Evolutionary conservation across 805 yeast species (phyloP).

Genomic region (Candida succiphila): DNA sequence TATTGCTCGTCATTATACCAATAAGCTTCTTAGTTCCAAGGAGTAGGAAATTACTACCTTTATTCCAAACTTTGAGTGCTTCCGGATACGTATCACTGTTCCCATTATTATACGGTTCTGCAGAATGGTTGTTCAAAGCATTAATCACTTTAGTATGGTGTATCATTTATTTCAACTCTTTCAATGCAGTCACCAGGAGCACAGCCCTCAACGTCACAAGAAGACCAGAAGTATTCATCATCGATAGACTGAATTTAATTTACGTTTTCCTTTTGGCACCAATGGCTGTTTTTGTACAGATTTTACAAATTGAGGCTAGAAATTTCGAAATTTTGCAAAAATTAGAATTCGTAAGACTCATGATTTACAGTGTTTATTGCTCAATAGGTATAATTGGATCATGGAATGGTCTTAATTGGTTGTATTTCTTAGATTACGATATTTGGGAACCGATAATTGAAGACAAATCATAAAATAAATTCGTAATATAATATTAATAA

Average conservation of each 20-base stretch:
- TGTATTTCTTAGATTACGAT: constrained; percentile 74
- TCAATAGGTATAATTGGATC: constrained; percentile 74
- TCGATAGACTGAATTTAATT: constrained; percentile 60
- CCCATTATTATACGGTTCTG: constrained; percentile 74
- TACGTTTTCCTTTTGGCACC: constrained; percentile 64
- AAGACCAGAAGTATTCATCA: constrained; percentile 42
- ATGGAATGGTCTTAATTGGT: constrained; percentile 86
- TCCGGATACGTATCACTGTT: constrained; percentile 83
- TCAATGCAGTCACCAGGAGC: constrained; percentile 53
- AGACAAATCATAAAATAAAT: too few relatives aligned
- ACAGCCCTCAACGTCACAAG: constrained; percentile 27
- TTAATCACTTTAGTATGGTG: constrained; percentile 81
- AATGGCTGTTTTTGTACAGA: constrained; percentile 35
- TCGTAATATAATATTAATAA: neutral
- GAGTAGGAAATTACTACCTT: constrained; percentile 61
- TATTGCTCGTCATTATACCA: constrained; percentile 83
- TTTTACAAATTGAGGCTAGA: constrained; percentile 46
- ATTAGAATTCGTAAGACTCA: constrained; percentile 67
- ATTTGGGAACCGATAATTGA: constrained; percentile 45
- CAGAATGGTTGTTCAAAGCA: constrained; percentile 70
- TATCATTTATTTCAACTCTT: constrained; percentile 61
- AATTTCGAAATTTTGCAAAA: constrained; percentile 43
- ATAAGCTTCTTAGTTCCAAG: constrained; percentile 64
- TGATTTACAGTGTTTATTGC: constrained; percentile 81
- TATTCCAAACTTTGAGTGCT: constrained; percentile 62